A percentile compares a stretch with the other conserved stretches of the same genome.
Conservation (phyloP, 2,329 filamentous ascomycete genomes). For the Acarospora socialis region DNA sequence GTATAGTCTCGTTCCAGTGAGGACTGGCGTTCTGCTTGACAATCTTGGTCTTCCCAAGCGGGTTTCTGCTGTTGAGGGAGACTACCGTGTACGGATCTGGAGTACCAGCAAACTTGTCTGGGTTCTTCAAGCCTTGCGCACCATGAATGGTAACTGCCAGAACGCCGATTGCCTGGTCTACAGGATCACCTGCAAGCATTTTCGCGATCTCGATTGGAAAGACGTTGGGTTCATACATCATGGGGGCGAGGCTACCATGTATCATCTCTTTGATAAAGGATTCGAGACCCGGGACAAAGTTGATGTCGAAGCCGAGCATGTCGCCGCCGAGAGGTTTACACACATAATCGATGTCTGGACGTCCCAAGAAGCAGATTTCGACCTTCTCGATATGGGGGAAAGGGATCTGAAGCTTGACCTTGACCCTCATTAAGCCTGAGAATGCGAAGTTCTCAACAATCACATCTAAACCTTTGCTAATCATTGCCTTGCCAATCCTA, state of each 20-base stretch:
- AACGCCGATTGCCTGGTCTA: slow-evolving; percentile 92
- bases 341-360: slow-evolving; percentile 84
- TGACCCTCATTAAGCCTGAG: slow-evolving; percentile 87
- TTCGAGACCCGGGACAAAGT: slow-evolving; percentile 92
- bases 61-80: slow-evolving; percentile 67
- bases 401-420: slow-evolving; percentile 90
- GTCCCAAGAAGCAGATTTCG: slow-evolving; percentile 87
- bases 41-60: slow-evolving; percentile 79
- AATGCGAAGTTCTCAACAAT: slow-evolving; percentile 98
- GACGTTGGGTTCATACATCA: slow-evolving; percentile 97
- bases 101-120: slow-evolving; percentile 82
- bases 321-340: slow-evolving; percentile 96
- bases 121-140: slow-evolving; percentile 84
- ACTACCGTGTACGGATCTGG: slow-evolving; percentile 81
- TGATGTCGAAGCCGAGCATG: slow-evolving; percentile 93
- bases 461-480: slow-evolving; percentile 92
- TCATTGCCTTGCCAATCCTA: slow-evolving; percentile 84
- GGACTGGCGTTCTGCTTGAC: slow-evolving; percentile 74
- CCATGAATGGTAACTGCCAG: slow-evolving; percentile 83
- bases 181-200: slow-evolving; percentile 84
- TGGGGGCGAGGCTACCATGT: slow-evolving; percentile 80
- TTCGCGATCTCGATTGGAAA: slow-evolving; percentile 98
- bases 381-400: slow-evolving; percentile 92
- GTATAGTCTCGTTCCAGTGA: slow-evolving; percentile 92
- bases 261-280: slow-evolving; percentile 92